Evolutionary conservation across 352 stramenopile species (phyloP), one percentile per base, ranked within the genome.

Genomic region (Globisporangium alternatum): DNA sequence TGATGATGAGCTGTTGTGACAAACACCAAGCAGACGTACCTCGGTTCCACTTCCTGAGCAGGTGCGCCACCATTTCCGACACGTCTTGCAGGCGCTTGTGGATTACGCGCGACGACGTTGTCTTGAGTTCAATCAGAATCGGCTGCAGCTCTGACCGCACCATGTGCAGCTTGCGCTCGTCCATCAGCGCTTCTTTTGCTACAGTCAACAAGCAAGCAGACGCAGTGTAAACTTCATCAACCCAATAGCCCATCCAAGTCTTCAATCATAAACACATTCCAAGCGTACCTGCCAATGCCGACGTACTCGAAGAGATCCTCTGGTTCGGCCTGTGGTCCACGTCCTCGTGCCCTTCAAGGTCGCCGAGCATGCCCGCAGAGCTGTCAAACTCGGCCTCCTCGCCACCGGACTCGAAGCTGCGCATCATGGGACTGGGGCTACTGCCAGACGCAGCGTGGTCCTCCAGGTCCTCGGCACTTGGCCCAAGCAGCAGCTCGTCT

Each of bases 21-120:
- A 21, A 30, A 13, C 41, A 39, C 19, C 6, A 51, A 15, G 19
- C 19, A 1, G 9, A 45, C 55, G 17, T 21, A 90, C 81, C 83
- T 70, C 81, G 77, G 28, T 91, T 69, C 81, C 83, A 93, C 66
- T 93, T 93, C 6, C 63, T 67, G 21, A 88, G 69, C 28, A 93
- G 57, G 48, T 88, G 78, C n/a, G 76, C 66, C 17, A 93, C 84
- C 66, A 91, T 78, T 47, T 90, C 82, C 0, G 84, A 89, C 2
- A 93, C 80, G 70, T 93, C 84, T 37, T 90, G 78, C 28, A 93
- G 62, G 4, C 84, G 80, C 57, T 90, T 91, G 64, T 89, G 76
- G 62, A 91, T 88, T 15, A 93, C 76, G 17, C 73, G 70, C 7
- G 79, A 86, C 22, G 81, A 71, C 10, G 84, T 89, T 15, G 71